A percentile compares a stretch with the other conserved stretches of the same genome.
These are phyloP conservation scores for Aspergillus quadrilineatus DNA, from an alignment of 2,329 filamentous ascomycete genomes.

Conservation along the genomic window DNA sequence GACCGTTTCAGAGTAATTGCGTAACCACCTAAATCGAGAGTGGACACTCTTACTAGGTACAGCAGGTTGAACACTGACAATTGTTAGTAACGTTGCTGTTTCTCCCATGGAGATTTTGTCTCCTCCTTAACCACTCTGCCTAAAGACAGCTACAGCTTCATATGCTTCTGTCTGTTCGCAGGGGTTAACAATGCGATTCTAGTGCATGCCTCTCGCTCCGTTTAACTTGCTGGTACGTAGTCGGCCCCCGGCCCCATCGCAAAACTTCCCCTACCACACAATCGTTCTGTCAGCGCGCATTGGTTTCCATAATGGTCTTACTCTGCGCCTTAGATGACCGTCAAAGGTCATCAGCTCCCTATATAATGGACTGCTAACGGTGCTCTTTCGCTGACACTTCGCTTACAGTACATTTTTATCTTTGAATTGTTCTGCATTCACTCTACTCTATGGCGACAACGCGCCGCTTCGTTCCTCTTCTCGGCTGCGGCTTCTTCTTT, in stretches of 20 bases:
- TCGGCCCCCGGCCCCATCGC: not conserved
- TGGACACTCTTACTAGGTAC: not conserved
- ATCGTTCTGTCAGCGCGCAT: not conserved
- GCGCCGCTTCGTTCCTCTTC: constrained; percentile 32
- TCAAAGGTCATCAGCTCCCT: not conserved
- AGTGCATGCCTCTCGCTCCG: not conserved
- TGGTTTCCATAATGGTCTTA: not conserved
- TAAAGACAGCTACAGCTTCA: constrained; percentile 1
- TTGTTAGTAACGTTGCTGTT: not conserved
- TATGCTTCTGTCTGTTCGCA: not conserved
- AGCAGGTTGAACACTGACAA: not conserved
- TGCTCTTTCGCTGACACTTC: constrained; percentile 1
- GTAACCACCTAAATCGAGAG: constrained; percentile 7
- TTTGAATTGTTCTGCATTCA: not conserved
- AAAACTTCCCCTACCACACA: not conserved
- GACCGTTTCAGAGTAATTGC: constrained; percentile 14
- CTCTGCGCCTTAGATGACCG: not conserved
- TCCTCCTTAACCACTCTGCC: not conserved
- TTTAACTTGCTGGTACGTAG: constrained; percentile 7
- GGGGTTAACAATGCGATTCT: constrained; percentile 9
- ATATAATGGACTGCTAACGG: not conserved
- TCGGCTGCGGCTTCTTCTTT: constrained; percentile 35
- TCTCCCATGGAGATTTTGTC: not conserved
- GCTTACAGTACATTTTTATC: constrained; percentile 6
- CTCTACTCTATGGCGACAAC: constrained; percentile 32